Evolutionary conservation across 2,329 filamentous ascomycete species (phyloP).

Genomic region (Alternaria dauci): DNA sequence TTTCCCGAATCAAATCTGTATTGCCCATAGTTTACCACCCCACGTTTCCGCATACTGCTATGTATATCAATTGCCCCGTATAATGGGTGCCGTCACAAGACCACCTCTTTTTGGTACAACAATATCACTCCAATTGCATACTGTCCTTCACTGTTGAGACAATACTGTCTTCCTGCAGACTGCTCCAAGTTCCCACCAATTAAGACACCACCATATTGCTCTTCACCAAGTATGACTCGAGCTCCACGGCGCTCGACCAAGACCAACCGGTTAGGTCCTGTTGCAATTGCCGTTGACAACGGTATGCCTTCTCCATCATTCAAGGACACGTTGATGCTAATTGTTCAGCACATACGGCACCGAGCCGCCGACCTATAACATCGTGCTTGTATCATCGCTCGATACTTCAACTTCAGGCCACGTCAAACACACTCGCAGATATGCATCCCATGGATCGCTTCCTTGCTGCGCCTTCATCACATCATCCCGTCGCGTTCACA

Average conservation of each 20-base stretch:
- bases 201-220: not conserved
- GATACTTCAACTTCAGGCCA: not conserved
- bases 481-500: constrained; percentile 5
- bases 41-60: not conserved
- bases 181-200: not conserved
- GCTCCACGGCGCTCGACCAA: not conserved
- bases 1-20: not conserved
- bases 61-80: not conserved
- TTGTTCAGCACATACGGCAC: not conserved
- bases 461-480: constrained; percentile 5
- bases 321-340: not conserved
- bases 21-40: not conserved
- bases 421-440: not conserved
- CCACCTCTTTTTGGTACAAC: not conserved
- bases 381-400: constrained; percentile 5
- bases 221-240: not conserved
- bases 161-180: not conserved
- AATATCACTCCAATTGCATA: not conserved
- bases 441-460: constrained; percentile 15
- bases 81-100: not conserved
- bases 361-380: not conserved
- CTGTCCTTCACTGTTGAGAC: not conserved
- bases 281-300: not conserved
- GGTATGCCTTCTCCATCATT: not conserved
- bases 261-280: not conserved